These are phyloP conservation scores for Pichia cabralensis DNA, from an alignment of 805 yeast species.

Conservation along the genomic window DNA sequence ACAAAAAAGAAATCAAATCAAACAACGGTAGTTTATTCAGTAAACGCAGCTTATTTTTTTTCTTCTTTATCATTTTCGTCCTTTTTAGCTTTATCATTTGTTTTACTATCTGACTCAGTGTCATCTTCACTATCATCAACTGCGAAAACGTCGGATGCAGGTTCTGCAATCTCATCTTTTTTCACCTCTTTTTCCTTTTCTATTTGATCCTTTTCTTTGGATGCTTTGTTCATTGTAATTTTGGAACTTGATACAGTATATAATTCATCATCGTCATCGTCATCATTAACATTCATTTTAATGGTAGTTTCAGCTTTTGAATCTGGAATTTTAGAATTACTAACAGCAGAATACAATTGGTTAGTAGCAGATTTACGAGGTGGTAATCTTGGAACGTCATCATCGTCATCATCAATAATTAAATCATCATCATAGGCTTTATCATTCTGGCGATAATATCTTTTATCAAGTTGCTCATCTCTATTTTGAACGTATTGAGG, in stretches of 20 bases:
- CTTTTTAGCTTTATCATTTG: constrained; percentile 1
- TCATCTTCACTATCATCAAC: constrained; percentile 44
- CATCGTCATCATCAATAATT: background rate
- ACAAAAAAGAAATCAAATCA: no score
- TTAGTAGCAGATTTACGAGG: constrained; percentile 6
- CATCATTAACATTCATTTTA: constrained; percentile 18
- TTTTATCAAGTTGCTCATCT: no score
- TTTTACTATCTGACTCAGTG: constrained; percentile 17
- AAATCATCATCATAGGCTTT: background rate
- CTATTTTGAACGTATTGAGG: constrained; percentile 2
- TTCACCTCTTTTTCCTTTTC: constrained; percentile 7
- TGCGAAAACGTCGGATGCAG: constrained; percentile 36
- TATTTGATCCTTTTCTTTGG: background rate
- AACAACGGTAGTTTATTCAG: background rate
- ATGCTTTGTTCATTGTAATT: constrained; percentile 7
- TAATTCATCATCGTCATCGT: constrained; percentile 11
- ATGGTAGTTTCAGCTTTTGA: constrained; percentile 8
- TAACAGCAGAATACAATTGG: constrained; percentile 26
- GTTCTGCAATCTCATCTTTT: constrained; percentile 27
- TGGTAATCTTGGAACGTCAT: constrained; percentile 6
- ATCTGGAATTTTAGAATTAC: constrained; percentile 8
- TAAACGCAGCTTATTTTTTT: background rate
- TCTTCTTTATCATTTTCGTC: background rate
- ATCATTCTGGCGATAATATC: no score
- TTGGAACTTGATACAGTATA: constrained; percentile 2